Evolutionary conservation across 345 rosid species (phyloP).

Genomic region (Aurinia saxatilis): DNA sequence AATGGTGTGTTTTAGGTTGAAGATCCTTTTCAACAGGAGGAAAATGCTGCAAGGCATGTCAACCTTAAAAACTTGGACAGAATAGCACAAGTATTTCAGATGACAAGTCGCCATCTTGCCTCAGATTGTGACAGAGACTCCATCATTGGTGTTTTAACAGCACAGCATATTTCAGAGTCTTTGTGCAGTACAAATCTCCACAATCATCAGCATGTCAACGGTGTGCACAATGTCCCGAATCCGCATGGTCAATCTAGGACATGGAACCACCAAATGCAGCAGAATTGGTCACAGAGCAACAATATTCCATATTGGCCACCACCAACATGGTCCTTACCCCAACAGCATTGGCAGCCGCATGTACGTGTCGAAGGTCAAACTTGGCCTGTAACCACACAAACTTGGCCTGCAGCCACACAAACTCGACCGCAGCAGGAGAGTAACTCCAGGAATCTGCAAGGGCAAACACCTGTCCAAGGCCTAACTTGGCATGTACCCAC

Average conservation of each 20-base stretch:
- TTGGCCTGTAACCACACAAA: constrained; percentile 4
- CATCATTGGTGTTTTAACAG: constrained; percentile 34
- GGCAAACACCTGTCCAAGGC: constrained; percentile 16
- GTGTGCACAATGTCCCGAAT: constrained; percentile 2
- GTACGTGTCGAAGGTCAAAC: constrained; percentile 12
- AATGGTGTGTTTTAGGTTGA: constrained; percentile 51
- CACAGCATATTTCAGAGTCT: constrained; percentile 27
- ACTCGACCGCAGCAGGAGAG: constrained; percentile 21
- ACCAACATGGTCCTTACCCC: constrained; percentile 7
- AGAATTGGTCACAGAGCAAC: constrained; percentile 14
- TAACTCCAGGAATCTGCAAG: constrained; percentile 5
- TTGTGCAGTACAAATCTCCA: constrained; percentile 22
- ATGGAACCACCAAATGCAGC: constrained; percentile 26
- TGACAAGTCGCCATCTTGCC: constrained; percentile 33
- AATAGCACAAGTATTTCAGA: constrained; percentile 50
- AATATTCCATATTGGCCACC: constrained; percentile 16
- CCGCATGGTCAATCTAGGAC: constrained; percentile 17
- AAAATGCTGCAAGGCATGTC: constrained; percentile 70
- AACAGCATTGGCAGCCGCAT: too few species aligned
- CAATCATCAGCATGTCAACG: constrained; percentile 2
- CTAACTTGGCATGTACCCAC: too few species aligned
- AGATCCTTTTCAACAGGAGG: constrained; percentile 90
- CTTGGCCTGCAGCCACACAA: too few species aligned
- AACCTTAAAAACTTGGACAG: constrained; percentile 37
- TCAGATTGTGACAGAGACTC: constrained; percentile 26